Base-by-base conservation (phyloP, 257 asterid species). In the Petrea volubilis region DNA sequence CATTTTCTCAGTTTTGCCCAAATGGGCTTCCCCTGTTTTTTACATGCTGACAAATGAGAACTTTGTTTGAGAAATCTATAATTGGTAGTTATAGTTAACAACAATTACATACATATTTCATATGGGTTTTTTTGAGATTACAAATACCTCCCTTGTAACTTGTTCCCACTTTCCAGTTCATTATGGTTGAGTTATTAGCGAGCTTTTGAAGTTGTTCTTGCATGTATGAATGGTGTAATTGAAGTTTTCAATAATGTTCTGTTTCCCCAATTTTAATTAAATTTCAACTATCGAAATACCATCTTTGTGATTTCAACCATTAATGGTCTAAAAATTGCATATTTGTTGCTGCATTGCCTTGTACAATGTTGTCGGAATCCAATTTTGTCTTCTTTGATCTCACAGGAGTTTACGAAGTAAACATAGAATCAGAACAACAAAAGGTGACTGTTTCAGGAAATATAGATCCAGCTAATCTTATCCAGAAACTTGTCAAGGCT, bases 381-480 rank as follows among this genome's bases (percentile, higher is more conserved):
- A 6, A 6, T 40, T 46, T 31, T n/a, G n/a, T 12, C 6, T 8
- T 7, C 1, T 7, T 58, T 31, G 51, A 36, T 8, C 15, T 36
- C 7, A 41, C 79, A 91, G 97, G 97, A 40, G 96, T 91, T 70
- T 91, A 78, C 68, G 86, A 84, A 64, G 96, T 91, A n/a, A 80
- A 17, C 13, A 80, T 91, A 21, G 97, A 87, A 27, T 74, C 76
- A 33, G 93, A 87, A 44, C 87, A 81, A 17, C 95, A 89, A 46
- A 89, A 84, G 78, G 95, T 89, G 14, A 84, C 79, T 10, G 82
- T 91, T 59, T 81, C 85, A 46, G 96, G 97, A 25, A 77, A 68
- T 49, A 67, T 87, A 7, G 94, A 84, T 70, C 68, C 93, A 36
- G 77, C 71, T 3, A 68, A 82, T 2, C 71, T 91, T 27, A 76